Evolutionary conservation across 192 early-diverging fungal species (phyloP), one percentile per base, ranked within the genome.

Genomic region (Rhizoclosmatium globosum): DNA sequence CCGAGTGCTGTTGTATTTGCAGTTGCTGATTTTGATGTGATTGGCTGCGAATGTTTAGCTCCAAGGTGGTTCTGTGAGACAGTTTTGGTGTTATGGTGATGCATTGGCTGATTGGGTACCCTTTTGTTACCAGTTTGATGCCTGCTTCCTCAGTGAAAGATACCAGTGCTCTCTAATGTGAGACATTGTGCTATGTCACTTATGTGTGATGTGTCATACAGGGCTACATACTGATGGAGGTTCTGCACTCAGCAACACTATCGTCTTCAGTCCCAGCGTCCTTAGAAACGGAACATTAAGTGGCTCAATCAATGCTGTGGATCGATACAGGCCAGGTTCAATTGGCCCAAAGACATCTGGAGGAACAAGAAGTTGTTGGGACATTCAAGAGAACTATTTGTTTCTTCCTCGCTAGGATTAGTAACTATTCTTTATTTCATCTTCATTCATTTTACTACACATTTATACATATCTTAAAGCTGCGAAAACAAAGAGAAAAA

Each of bases 341-440:
- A 99, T 94, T 59, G 93, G 93, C 23, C 94, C 95, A 84, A 95
- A 98, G 4, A 93, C 90, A 69, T 97, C 95, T 3, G 83, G 80
- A 4, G 83, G 76, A 11, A 57, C 48, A 39, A 45, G 67, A 6
- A 64, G n/a, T 39, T 31, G 31, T 31, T 31, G 31, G 31, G 31
- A 31, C 31, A 31, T 31, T 31, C 31, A 31, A 31, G 31, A 31
- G 31, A 31, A 31, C 31, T 31, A 31, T 31, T 31, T 31, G 31
- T 31, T 31, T 31, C 31, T 31, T 31, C 0, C 31, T 31, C 31
- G 31, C 0, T 31, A 0, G 31, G 31, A 31, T 31, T 31, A 31
- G 31, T 31, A 31, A 31, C 31, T 31, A 0, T 31, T 31, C 31
- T 31, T 31, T 31, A 31, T 31, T 31, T 31, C 31, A 31, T 31